Percentiles rank a stretch among this genome's conserved stretches.
Conservation (phyloP, 768 basidiomycete genomes). For the Hypholoma fasciculare region DNA sequence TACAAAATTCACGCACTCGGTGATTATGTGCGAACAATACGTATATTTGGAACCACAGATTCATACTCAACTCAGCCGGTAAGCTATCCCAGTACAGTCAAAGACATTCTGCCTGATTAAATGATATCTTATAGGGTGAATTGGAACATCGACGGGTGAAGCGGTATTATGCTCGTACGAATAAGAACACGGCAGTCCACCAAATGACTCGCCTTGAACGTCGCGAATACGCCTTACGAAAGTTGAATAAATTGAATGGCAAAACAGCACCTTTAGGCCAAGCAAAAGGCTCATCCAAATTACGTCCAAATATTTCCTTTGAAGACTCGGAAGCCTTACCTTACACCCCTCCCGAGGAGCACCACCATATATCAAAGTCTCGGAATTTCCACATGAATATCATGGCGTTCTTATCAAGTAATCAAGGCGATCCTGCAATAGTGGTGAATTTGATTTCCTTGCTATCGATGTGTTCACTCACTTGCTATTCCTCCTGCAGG, state of each 20-base stretch:
- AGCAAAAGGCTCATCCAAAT: background rate
- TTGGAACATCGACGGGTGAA: slow-evolving; percentile 13
- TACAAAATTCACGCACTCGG: slow-evolving; percentile 35
- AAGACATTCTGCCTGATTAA: too few relatives aligned
- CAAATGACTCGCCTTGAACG: slow-evolving; percentile 4
- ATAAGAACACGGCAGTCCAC: background rate
- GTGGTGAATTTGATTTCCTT: background rate
- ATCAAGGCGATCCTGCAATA: background rate
- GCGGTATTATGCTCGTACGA: background rate
- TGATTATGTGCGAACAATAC: slow-evolving; percentile 28
- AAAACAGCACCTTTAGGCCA: background rate
- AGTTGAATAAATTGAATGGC: background rate
- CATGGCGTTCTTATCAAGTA: background rate
- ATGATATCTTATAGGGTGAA: slow-evolving; percentile 7
- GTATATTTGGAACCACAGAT: too few relatives aligned
- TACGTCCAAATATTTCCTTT: slow-evolving; percentile 1
- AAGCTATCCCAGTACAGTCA: background rate
- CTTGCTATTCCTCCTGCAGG: background rate
- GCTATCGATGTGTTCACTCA: background rate
- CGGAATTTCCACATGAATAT: background rate
- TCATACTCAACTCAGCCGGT: slow-evolving; percentile 27
- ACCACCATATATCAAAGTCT: slow-evolving; percentile 12
- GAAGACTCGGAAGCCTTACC: slow-evolving; percentile 11
- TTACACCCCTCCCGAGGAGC: slow-evolving; percentile 15
- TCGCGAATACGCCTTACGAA: slow-evolving; percentile 1